Percentiles rank a stretch among this genome's conserved stretches.
phyloP scores from a whole-genome alignment of 2,329 filamentous ascomycete genomes.

The Fusarium equiseti region DNA sequence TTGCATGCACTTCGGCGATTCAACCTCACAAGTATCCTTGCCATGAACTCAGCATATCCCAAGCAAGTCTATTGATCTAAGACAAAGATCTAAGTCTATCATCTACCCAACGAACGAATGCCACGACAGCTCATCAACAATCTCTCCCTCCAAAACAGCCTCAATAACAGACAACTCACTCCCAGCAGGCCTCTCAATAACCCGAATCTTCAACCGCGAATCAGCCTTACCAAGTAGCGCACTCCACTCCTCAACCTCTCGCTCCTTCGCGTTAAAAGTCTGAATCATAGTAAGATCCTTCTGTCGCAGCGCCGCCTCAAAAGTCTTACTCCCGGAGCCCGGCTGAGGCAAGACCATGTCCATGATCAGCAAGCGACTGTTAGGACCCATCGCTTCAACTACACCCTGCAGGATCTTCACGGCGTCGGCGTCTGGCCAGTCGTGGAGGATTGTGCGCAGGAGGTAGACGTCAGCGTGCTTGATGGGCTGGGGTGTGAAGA shows the following conservation, averaged over 20 bases:
- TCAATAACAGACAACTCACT: conserved; percentile 35
- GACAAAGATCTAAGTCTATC: not conserved
- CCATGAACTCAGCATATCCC: not conserved
- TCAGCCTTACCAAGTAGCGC: conserved; percentile 16
- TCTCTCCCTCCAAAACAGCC: not conserved
- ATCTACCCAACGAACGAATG: not conserved
- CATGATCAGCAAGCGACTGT: conserved; percentile 35
- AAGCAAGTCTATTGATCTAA: not conserved
- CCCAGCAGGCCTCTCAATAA: conserved; percentile 24
- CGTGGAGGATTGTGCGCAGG: conserved; percentile 50
- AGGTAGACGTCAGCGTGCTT: conserved; percentile 50
- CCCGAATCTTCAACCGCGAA: conserved; percentile 7
- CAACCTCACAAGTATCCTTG: not conserved
- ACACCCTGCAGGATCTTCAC: conserved; percentile 46
- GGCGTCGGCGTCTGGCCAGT: conserved; percentile 54
- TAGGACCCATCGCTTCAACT: conserved; percentile 3
- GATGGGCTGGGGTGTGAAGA: conserved; percentile 51
- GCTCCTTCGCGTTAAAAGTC: conserved; percentile 30
- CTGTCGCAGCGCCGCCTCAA: conserved; percentile 28
- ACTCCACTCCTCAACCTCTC: conserved; percentile 31
- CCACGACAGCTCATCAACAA: not conserved
- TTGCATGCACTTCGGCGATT: not conserved
- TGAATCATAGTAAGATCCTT: conserved; percentile 44
- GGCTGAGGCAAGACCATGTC: conserved; percentile 38
- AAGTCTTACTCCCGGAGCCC: not conserved